phyloP scores from a whole-genome alignment of 345 rosid species.

The Barbarea vulgaris region DNA sequence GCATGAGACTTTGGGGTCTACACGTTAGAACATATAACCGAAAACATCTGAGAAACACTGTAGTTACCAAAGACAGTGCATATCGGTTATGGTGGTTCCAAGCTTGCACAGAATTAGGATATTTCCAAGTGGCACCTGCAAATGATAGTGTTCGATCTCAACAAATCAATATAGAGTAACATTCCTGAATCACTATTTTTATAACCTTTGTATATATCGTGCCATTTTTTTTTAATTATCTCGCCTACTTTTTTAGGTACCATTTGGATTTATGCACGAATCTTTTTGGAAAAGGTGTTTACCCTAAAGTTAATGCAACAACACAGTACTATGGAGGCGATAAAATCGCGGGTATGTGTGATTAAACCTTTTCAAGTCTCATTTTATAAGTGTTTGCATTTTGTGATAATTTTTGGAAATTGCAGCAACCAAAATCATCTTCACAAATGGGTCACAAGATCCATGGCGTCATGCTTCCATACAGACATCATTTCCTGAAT shows the following conservation, averaged over 20 bases:
- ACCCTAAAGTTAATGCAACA: conserved; percentile 76
- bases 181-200: conserved; percentile 7
- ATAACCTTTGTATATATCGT: neutral
- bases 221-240: neutral
- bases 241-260: conserved; percentile 48
- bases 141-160: conserved; percentile 86
- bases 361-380: conserved; percentile 15
- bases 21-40: conserved; percentile 56
- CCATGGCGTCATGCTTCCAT: conserved; percentile 98
- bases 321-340: conserved; percentile 84
- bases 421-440: conserved; percentile 80
- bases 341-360: conserved; percentile 61
- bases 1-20: conserved; percentile 50
- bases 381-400: conserved; percentile 5
- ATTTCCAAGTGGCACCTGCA: conserved; percentile 85
- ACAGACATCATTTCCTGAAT: conserved; percentile 63
- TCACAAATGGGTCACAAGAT: conserved; percentile 89
- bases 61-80: conserved; percentile 44
- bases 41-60: conserved; percentile 56
- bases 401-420: neutral
- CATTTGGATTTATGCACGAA: conserved; percentile 87
- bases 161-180: conserved; percentile 69
- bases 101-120: conserved; percentile 90
- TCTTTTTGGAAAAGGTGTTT: conserved; percentile 65
- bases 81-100: conserved; percentile 95